Conservation (phyloP, 2,329 filamentous ascomycete genomes). For the Colletotrichum agaves region DNA sequence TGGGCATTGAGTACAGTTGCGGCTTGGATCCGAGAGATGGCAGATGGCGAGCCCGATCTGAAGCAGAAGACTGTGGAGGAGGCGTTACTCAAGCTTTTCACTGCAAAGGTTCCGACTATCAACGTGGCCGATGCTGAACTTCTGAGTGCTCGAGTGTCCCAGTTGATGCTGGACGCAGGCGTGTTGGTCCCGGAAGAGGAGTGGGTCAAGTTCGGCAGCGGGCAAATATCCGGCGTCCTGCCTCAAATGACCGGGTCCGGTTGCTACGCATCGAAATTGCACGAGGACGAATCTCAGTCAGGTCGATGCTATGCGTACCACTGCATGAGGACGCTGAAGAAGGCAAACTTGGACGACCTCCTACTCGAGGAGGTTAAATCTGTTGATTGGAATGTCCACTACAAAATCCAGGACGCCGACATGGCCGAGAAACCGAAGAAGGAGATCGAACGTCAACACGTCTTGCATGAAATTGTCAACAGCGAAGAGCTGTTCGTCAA, state of each 20-base stretch:
- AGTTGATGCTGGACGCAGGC: slow-evolving; percentile 81
- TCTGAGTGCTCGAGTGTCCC: slow-evolving; percentile 80
- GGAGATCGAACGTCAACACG: slow-evolving; percentile 92
- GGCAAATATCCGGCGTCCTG: slow-evolving; percentile 85
- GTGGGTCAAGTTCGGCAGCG: slow-evolving; percentile 92
- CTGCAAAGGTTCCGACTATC: slow-evolving; percentile 96
- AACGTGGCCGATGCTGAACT: slow-evolving; percentile 96
- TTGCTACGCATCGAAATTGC: slow-evolving; percentile 88
- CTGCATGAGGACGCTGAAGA: slow-evolving; percentile 93
- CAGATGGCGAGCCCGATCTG: slow-evolving; percentile 89
- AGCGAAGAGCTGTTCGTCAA: slow-evolving; percentile 93
- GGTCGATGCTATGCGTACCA: slow-evolving; percentile 93
- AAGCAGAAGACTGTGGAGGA: slow-evolving; percentile 87
- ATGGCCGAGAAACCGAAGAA: slow-evolving; percentile 80
- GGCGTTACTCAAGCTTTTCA: slow-evolving; percentile 88
- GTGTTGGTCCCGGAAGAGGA: slow-evolving; percentile 91
- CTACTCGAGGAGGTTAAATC: slow-evolving; percentile 75
- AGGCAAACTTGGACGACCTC: slow-evolving; percentile 86
- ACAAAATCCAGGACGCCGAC: slow-evolving; percentile 82
- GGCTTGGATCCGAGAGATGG: slow-evolving; percentile 87
- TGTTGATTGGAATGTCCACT: slow-evolving; percentile 91
- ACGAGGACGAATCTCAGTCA: slow-evolving; percentile 70
- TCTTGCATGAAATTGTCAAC: slow-evolving; percentile 93
- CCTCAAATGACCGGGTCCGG: slow-evolving; percentile 93
- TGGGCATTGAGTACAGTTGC: slow-evolving; percentile 94